phyloP scores from a whole-genome alignment of 2,329 filamentous ascomycete species.

The Dendrostoma leiphaemia region DNA sequence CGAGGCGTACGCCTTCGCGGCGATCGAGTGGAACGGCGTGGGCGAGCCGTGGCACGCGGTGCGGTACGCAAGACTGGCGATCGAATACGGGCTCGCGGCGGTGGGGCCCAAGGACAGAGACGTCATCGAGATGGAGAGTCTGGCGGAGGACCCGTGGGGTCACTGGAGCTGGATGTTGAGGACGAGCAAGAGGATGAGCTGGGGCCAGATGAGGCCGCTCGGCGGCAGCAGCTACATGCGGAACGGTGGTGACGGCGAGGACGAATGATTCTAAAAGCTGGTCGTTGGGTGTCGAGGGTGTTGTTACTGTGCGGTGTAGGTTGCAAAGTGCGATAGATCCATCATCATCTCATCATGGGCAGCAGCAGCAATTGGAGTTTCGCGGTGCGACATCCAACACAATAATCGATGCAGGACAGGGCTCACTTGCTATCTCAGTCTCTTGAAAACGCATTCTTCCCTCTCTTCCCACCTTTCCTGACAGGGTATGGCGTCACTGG shows the following conservation, averaged over 20 bases:
- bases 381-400: no score
- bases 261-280: no score
- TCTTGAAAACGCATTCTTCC: no score
- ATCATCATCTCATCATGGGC: no score
- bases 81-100: slow-evolving; percentile 34
- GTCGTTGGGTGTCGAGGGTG: no score
- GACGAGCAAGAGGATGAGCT: slow-evolving; percentile 30
- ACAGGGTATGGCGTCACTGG: slow-evolving; percentile 12
- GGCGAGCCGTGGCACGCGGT: slow-evolving; percentile 38
- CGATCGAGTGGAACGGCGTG: slow-evolving; percentile 36
- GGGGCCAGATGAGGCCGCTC: slow-evolving; percentile 21
- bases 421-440: no score
- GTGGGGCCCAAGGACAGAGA: slow-evolving; percentile 29
- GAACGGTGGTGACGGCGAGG: neutral
- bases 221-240: neutral
- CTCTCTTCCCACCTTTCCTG: neutral
- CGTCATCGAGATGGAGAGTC: slow-evolving; percentile 32
- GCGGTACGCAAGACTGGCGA: slow-evolving; percentile 35
- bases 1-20: slow-evolving; percentile 36
- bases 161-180: slow-evolving; percentile 41
- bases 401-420: no score
- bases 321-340: no score
- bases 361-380: no score
- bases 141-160: slow-evolving; percentile 33
- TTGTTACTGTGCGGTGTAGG: no score